Conservation (phyloP, 192 early-diverging fungal genomes). For the Chytriomyces hyalinus region DNA sequence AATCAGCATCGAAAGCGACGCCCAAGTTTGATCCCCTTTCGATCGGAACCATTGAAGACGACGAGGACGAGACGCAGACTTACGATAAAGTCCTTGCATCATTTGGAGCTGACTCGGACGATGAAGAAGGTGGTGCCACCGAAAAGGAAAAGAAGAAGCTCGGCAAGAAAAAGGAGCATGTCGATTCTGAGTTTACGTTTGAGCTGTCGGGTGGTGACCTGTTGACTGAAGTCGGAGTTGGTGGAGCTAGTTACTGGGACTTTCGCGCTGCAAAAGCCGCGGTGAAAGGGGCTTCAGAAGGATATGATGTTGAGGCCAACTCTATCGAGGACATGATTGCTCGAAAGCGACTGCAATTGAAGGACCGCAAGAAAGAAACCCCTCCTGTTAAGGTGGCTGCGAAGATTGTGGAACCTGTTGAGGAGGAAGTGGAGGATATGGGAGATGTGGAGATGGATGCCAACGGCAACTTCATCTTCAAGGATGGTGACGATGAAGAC, state of each 20-base stretch:
- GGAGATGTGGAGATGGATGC: conserved; percentile 26
- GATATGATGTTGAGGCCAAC: conserved; percentile 45
- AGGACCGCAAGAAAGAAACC: conserved; percentile 1
- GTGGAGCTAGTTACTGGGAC: conserved; percentile 69
- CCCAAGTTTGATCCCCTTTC: conserved; percentile 46
- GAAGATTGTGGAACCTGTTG: conserved; percentile 5
- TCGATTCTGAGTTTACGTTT: conserved; percentile 79
- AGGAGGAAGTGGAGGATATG: conserved; percentile 29
- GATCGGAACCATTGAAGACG: conserved; percentile 45
- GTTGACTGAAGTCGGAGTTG: conserved; percentile 48
- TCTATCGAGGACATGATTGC: conserved; percentile 44
- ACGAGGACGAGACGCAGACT: conserved; percentile 40
- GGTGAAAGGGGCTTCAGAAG: conserved; percentile 42
- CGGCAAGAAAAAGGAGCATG: conserved; percentile 39
- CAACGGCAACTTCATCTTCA: conserved; percentile 27
- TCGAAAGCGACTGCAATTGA: conserved; percentile 28
- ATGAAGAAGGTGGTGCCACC: background rate
- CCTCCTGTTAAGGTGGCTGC: conserved; percentile 16
- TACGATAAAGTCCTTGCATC: background rate
- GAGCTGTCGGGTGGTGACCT: conserved; percentile 71
- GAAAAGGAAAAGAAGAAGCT: conserved; percentile 44
- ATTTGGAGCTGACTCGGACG: conserved; percentile 14
- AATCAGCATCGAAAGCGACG: background rate
- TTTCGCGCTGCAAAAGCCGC: conserved; percentile 79
- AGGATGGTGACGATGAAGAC: conserved; percentile 1